phyloP scores from a whole-genome alignment of 129 eudicot species.

The Lactuca sativa region DNA sequence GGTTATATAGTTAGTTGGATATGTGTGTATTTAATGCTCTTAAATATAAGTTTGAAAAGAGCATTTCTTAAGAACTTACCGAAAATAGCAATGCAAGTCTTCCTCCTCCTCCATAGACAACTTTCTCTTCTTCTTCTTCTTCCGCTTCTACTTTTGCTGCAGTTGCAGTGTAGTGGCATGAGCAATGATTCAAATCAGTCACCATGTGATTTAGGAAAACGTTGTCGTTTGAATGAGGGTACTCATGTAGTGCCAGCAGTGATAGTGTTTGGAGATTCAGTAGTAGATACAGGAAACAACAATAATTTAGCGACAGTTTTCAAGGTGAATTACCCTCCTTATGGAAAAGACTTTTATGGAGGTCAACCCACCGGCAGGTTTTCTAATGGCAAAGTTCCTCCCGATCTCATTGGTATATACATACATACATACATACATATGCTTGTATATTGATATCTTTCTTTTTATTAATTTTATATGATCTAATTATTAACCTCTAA shows the following conservation, averaged over 20 bases:
- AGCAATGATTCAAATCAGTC: constrained; percentile 7
- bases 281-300: constrained; percentile 83
- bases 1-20: constrained; percentile 21
- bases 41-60: constrained; percentile 17
- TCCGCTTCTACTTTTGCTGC: constrained; percentile 13
- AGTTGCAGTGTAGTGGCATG: not conserved
- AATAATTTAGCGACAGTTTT: constrained; percentile 50
- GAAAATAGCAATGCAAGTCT: constrained; percentile 28
- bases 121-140: constrained; percentile 16
- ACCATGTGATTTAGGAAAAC: not conserved
- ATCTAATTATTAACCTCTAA: not conserved
- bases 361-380: constrained; percentile 83
- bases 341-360: constrained; percentile 74
- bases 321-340: constrained; percentile 80
- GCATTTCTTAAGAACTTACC: constrained; percentile 17
- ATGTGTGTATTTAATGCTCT: constrained; percentile 25
- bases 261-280: constrained; percentile 72
- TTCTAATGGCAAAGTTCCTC: constrained; percentile 84
- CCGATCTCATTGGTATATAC: constrained; percentile 62
- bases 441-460: not conserved
- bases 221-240: not conserved
- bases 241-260: constrained; percentile 51
- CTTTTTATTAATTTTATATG: not conserved
- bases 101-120: constrained; percentile 7
- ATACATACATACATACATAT: not conserved